Evolutionary conservation across 2,329 filamentous ascomycete species (phyloP).

Genomic region (Penicillium sp.): DNA sequence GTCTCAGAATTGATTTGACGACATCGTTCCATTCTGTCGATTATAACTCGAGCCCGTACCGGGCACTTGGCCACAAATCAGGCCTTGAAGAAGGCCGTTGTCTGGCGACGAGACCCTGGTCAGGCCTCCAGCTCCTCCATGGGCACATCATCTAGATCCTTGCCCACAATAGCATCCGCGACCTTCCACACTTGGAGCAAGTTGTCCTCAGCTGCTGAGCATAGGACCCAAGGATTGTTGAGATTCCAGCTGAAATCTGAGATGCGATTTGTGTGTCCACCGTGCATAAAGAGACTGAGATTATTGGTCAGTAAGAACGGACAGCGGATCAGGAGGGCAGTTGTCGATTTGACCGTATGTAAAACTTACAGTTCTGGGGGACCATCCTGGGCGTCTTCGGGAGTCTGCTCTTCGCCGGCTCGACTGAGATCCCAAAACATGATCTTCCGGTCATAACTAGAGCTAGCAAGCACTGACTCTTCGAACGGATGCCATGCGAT

Average conservation of each 20-base stretch:
- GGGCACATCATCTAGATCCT: constrained; percentile 67
- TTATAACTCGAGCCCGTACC: too few relatives aligned
- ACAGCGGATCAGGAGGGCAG: background rate
- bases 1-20: too few relatives aligned
- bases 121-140: constrained; percentile 66
- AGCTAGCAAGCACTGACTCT: constrained; percentile 79
- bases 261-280: constrained; percentile 93
- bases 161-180: constrained; percentile 71
- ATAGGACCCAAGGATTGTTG: constrained; percentile 94
- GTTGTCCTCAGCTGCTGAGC: constrained; percentile 94
- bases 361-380: constrained; percentile 78
- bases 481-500: constrained; percentile 93
- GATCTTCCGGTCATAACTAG: constrained; percentile 85
- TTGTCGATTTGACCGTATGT: background rate
- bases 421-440: constrained; percentile 94
- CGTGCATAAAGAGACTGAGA: constrained; percentile 87
- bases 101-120: constrained; percentile 7
- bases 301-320: constrained; percentile 1
- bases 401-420: constrained; percentile 88
- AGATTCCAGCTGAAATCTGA: constrained; percentile 97
- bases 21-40: too few relatives aligned
- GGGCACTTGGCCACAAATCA: too few relatives aligned
- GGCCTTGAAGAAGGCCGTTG: too few relatives aligned
- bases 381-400: constrained; percentile 91
- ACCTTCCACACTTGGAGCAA: constrained; percentile 92